Conservation (phyloP, 2,329 filamentous ascomycete species). For the Neonectria hederae region DNA sequence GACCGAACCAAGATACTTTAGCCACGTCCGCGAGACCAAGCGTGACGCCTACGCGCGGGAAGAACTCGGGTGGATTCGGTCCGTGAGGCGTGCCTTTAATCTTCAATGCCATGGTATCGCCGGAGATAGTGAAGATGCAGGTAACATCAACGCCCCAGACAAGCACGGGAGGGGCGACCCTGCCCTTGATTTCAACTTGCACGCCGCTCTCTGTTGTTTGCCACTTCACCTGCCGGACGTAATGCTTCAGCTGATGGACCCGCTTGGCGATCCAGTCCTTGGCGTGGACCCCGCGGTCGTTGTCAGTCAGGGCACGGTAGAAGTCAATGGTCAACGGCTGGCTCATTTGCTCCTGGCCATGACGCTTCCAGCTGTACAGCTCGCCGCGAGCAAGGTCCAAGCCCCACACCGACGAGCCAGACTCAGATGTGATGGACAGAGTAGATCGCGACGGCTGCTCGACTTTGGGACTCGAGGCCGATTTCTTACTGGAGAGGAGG, state of each 20-base stretch:
- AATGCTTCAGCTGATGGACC: conserved; percentile 57
- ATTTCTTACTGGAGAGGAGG: conserved; percentile 27
- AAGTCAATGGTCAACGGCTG: conserved; percentile 61
- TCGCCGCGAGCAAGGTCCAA: conserved; percentile 56
- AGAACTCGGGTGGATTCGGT: conserved; percentile 60
- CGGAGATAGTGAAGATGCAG: conserved; percentile 65
- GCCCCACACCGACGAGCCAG: conserved; percentile 52
- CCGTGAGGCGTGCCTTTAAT: conserved; percentile 60
- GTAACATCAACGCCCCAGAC: conserved; percentile 65
- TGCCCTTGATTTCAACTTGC: conserved; percentile 58
- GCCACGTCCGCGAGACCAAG: conserved; percentile 53
- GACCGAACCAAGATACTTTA: conserved; percentile 69
- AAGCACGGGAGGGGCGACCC: conserved; percentile 70
- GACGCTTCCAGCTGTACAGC: conserved; percentile 54
- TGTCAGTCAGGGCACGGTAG: conserved; percentile 73
- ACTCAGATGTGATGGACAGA: conserved; percentile 49
- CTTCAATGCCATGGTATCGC: conserved; percentile 59
- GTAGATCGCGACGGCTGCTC: conserved; percentile 20
- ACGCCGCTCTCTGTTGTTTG: conserved; percentile 43
- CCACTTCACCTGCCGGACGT: conserved; percentile 51
- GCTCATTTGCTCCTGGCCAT: conserved; percentile 53
- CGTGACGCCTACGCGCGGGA: conserved; percentile 72
- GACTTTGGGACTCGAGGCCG: conserved; percentile 32
- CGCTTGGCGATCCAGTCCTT: conserved; percentile 63
- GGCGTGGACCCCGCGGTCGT: conserved; percentile 67